Evolutionary conservation across 2,329 filamentous ascomycete species (phyloP), one percentile per base, ranked within the genome.

Genomic region (Bipolaris oryzae): DNA sequence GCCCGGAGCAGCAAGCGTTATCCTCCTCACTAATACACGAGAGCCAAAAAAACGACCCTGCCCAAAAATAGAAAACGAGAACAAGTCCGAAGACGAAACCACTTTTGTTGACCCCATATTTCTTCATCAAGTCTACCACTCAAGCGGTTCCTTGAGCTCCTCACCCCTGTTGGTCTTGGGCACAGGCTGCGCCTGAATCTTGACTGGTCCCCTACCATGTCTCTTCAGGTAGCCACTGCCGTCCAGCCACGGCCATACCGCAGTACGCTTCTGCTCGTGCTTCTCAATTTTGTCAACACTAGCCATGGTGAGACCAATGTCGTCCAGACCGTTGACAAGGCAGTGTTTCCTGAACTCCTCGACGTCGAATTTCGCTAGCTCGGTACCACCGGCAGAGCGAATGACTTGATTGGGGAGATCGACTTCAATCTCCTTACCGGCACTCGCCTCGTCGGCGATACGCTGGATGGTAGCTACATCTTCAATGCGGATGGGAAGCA

Each of bases 281-380:
- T 84, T 84, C 55, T 84, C 80, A 73, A 98, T 97, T 84, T 96
- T 92, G 60, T 92, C 89, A 63, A 95, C 92, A 79, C 91, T 85
- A 79, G 96, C 91, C 84, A 97, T 91, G 5, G 94, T 98, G 62
- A 98, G 80, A 34, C 94, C 94, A 70, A 98, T 98, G 69, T 98
- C 95, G 74, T 98, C 94, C 9, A 98, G 86, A 0, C 94, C 94
- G 73, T 98, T 96, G 70, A 96, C 78, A 48, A 98, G 80, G 77
- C 94, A 98, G 80, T 98, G 92, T 80, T 96, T 96, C 74, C 92
- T 84, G 83, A 98, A 98, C 78, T 90, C 87, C 74, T 98, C 94
- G 5, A 96, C 90, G 0, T 96, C 89, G 72, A 98, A 98, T 38
- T 79, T 77, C 72, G 89, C 89, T 50, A 98, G 84, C 65, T 86